These are phyloP conservation scores for bread wheat (Triticum aestivum) DNA, from an alignment of 176 grass and related monocot genomes.

Conservation along the genomic window IWGSC_CS_RefSeq_v2.1 NC_057799.1:159210480-159210979, in stretches of 20 bases:
- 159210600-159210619: constrained; percentile 85
- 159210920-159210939: background rate
- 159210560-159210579: background rate
- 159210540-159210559: background rate
- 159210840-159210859: constrained; percentile 86
- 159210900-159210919: constrained; percentile 17
- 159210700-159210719: constrained; percentile 90
- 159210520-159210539: background rate
- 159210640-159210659: constrained; percentile 82
- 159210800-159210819: constrained; percentile 82
- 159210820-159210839: constrained; percentile 66
- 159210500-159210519: constrained; percentile 9
- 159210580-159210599: constrained; percentile 24
- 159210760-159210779: constrained; percentile 85
- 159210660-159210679: constrained; percentile 73
- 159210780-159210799: constrained; percentile 83
- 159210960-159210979: background rate
- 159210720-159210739: constrained; percentile 94
- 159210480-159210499: background rate
- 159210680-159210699: constrained; percentile 67
- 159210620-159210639: constrained; percentile 69
- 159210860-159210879: constrained; percentile 71
- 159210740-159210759: constrained; percentile 86
- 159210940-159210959: background rate
- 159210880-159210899: constrained; percentile 59